Evolutionary conservation across 2,329 filamentous ascomycete genomes (phyloP).

Genomic region (Aspergillus versicolor): DNA sequence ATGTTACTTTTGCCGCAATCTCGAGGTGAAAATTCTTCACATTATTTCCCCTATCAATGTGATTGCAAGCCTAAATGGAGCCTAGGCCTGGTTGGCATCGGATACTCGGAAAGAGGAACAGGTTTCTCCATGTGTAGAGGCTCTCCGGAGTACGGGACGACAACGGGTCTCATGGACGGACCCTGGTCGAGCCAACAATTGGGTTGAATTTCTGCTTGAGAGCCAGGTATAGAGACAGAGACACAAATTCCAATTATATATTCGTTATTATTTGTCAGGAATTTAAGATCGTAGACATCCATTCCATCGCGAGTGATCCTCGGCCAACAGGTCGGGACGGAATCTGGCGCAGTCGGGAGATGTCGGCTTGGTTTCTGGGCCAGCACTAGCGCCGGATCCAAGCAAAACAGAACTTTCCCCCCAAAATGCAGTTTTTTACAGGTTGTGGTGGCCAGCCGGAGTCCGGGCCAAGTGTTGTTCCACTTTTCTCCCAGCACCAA

Average conservation of each 20-base stretch:
- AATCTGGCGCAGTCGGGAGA: slow-evolving; percentile 37
- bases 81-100: slow-evolving; percentile 22
- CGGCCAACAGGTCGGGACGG: slow-evolving; percentile 10
- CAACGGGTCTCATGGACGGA: neutral
- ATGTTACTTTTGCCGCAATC: neutral
- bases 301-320: neutral
- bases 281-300: neutral
- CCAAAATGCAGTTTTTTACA: neutral
- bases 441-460: slow-evolving; percentile 2
- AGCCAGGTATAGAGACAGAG: neutral
- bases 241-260: neutral
- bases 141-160: neutral
- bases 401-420: neutral
- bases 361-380: slow-evolving; percentile 35
- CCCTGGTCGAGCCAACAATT: neutral
- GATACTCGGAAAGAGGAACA: slow-evolving; percentile 28
- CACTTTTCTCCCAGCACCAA: slow-evolving; percentile 8
- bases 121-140: slow-evolving; percentile 25
- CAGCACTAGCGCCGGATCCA: slow-evolving; percentile 22
- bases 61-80: neutral
- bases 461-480: slow-evolving; percentile 3
- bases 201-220: neutral
- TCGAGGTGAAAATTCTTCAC: slow-evolving; percentile 8
- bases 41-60: neutral
- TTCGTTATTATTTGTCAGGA: neutral